phyloP scores from a whole-genome alignment of 1,284 basidiomycete species.

The Stereum hirsutum region DNA sequence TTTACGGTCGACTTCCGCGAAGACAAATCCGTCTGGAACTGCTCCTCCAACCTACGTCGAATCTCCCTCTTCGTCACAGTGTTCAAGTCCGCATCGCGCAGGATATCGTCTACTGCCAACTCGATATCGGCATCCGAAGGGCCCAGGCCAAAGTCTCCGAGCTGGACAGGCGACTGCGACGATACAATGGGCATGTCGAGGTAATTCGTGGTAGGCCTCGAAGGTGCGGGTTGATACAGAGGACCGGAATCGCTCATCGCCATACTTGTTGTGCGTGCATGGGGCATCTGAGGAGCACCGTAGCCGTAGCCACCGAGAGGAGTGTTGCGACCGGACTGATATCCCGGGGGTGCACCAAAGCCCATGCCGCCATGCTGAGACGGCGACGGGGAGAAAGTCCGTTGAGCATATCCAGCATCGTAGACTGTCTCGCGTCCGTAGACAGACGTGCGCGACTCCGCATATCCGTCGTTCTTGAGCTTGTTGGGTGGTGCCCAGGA shows the following conservation, averaged over 20 bases:
- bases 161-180: conserved; percentile 40
- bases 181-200: conserved; percentile 58
- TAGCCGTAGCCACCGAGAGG: conserved; percentile 37
- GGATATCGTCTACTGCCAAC: conserved; percentile 58
- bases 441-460: conserved; percentile 65
- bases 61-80: conserved; percentile 87
- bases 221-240: conserved; percentile 48
- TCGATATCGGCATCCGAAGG: conserved; percentile 69
- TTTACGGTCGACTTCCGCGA: conserved; percentile 62
- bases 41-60: conserved; percentile 70
- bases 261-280: too few species aligned
- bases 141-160: conserved; percentile 27
- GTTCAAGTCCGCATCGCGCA: conserved; percentile 76
- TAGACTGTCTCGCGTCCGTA: conserved; percentile 82
- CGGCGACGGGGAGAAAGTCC: conserved; percentile 59
- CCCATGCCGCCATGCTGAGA: conserved; percentile 38
- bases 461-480: conserved; percentile 60
- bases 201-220: conserved; percentile 65
- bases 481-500: conserved; percentile 74
- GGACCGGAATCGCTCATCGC: conserved; percentile 14
- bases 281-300: conserved; percentile 10
- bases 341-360: conserved; percentile 33
- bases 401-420: conserved; percentile 32
- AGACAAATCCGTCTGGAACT: conserved; percentile 66
- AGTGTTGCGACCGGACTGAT: conserved; percentile 72